Evolutionary conservation across 495 filamentous ascomycete species (phyloP), one percentile per base, ranked within the genome.

Genomic region (Lasiosphaeris hirsuta): DNA sequence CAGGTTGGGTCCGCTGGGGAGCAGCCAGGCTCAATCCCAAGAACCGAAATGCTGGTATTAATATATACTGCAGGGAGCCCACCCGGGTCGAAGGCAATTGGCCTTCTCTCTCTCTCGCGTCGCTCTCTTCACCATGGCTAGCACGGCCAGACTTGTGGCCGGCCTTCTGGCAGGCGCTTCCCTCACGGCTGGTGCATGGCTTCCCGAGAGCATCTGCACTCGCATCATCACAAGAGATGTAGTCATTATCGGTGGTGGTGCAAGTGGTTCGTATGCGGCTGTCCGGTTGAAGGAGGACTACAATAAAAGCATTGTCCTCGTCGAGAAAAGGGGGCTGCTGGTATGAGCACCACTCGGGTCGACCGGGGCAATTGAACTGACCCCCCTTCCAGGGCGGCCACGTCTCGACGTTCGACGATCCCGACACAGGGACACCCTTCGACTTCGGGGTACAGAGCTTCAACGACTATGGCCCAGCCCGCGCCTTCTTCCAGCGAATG

Each of bases 261-360:
- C 74, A 4, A 63, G 75, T 11, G 78, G 78, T 57, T 67, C 76
- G 9, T 76, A 80, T 47, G 75, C 77, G 19, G 77, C 75, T 19
- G 71, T 79, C 18, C 65, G 69, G 4, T 59, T 76, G n/a, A 60
- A 65, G 8, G 66, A 78, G 54, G 72, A 75, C 38, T 67, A 62
- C 41, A 60, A 65, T 11, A 75, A 76, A 51, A 72, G 58, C 3
- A 64, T 79, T 19, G 61, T 69, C 0, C 35, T 80, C 3, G 63
- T 80, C 10, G 78, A 79, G 54, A 72, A 69, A 56, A 61, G 74
- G 40, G 50, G 49, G 19, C 61, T 58, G 17, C 58, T 78, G 39
- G 76, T 78, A 63, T 55, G 73, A 30, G 23, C 23, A 30, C 5
- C 23, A 30, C 23, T 30, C 23, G 23, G 5, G 23, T 5, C 23